Conservation (phyloP, 768 basidiomycete species). For the Harrya chromipes region DNA sequence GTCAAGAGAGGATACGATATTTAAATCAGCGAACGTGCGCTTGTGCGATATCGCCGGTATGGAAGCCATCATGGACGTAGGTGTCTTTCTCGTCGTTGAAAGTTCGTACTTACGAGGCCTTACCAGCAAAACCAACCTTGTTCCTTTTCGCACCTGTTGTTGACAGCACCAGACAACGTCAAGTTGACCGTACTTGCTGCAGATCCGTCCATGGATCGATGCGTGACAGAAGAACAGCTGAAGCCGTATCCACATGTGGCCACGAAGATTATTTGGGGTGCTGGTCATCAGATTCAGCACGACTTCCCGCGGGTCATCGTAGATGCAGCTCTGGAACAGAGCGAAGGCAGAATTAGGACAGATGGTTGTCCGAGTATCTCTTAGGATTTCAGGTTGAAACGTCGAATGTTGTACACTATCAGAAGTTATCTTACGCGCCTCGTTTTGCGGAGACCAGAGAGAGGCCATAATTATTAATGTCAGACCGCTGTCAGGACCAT, state of each 20-base stretch:
- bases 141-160: conserved; percentile 3
- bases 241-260: not conserved
- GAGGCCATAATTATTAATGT: too few species aligned
- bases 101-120: not conserved
- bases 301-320: conserved; percentile 19
- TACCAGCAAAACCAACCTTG: conserved; percentile 23
- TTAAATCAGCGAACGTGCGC: not conserved
- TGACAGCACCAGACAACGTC: not conserved
- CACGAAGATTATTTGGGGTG: not conserved
- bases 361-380: too few species aligned
- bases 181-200: conserved; percentile 3
- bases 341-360: too few species aligned
- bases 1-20: conserved; percentile 5
- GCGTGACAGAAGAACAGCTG: not conserved
- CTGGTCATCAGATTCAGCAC: conserved; percentile 11
- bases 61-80: conserved; percentile 13
- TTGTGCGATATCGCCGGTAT: conserved; percentile 8
- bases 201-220: not conserved
- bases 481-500: too few species aligned
- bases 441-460: too few species aligned
- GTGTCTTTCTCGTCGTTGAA: not conserved
- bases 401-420: too few species aligned
- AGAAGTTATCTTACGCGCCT: too few species aligned
- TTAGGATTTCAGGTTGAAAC: too few species aligned
- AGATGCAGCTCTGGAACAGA: not conserved